phyloP scores from a whole-genome alignment of 2,329 filamentous ascomycete species.

The Cercospora sp. region DNA sequence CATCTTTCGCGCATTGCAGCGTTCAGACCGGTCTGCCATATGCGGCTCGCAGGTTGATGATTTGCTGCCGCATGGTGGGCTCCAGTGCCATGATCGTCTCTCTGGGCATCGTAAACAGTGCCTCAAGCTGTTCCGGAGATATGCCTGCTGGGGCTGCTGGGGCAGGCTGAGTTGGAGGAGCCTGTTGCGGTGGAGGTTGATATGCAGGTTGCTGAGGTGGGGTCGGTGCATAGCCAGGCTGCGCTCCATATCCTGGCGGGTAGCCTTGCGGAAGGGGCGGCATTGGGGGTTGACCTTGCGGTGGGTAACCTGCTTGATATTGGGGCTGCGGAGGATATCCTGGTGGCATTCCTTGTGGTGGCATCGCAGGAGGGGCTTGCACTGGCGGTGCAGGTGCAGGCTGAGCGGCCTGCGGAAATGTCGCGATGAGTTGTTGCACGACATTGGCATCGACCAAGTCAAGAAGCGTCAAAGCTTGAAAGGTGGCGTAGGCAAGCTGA shows the following conservation, averaged over 20 bases:
- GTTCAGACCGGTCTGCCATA: slow-evolving; percentile 42
- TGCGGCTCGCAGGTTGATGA: slow-evolving; percentile 71
- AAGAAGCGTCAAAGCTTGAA: slow-evolving; percentile 90
- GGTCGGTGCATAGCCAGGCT: slow-evolving; percentile 41
- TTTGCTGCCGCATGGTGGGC: slow-evolving; percentile 72
- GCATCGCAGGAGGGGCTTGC: slow-evolving; percentile 35
- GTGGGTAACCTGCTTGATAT: slow-evolving; percentile 18
- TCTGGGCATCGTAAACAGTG: slow-evolving; percentile 77
- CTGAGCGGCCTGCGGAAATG: slow-evolving; percentile 39
- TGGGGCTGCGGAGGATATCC: slow-evolving; percentile 29
- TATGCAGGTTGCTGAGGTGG: slow-evolving; percentile 46
- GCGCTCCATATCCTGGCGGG: slow-evolving; percentile 40
- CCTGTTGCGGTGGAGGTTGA: slow-evolving; percentile 45
- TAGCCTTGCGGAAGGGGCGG: slow-evolving; percentile 16
- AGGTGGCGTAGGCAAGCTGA: slow-evolving; percentile 90
- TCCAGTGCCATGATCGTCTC: slow-evolving; percentile 68
- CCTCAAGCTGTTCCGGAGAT: slow-evolving; percentile 62
- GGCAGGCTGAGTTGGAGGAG: slow-evolving; percentile 44
- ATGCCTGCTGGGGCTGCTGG: slow-evolving; percentile 59
- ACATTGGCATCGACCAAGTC: slow-evolving; percentile 84
- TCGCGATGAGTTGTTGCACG: slow-evolving; percentile 70
- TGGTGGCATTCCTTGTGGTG: slow-evolving; percentile 23
- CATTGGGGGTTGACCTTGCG: slow-evolving; percentile 22
- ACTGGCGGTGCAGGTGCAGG: slow-evolving; percentile 29
- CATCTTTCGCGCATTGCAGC: neutral